Evolutionary conservation across 345 rosid species (phyloP), one percentile per base, ranked within the genome.

Genomic region (Camelina sativa): DNA sequence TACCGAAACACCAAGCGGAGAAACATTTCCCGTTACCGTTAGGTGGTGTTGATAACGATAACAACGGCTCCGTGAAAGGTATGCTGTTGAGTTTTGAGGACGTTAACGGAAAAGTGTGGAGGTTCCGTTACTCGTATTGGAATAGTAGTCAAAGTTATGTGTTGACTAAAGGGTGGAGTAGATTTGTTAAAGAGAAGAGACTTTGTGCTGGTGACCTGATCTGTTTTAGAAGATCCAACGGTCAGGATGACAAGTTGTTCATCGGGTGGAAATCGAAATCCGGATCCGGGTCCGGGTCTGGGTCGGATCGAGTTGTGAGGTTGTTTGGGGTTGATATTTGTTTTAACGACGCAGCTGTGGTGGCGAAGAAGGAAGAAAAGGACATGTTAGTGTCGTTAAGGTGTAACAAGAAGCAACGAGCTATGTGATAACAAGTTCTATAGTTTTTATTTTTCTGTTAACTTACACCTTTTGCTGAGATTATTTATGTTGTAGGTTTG

Each of bases 101-200:
- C 28, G 74, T 68, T 4, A 78, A 82, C 1, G 93, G 98, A 0
- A 91, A 86, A 74, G 88, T 90, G 23, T 94, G 98, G 97, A 76
- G 98, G 75, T 94, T 94, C 57, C 82, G 97, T 71, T 94, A 94
- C 74, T 94, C 98, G 4, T 94, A 94, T 70, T 94, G 98, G 98
- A 94, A 88, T 54, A 94, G 96, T 56, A 91, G 97, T 82, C 98
- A 88, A 43, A 94, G 97, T 71, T 94, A 91, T 44, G 98, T 91
- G 56, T 82, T 94, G 69, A 94, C 98, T 2, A 90, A 90, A 79
- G 98, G 98, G 6, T 94, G 97, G 98, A 91, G 91, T 86, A 82
- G 93, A 7, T 94, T 88, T 44, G 98, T 94, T 3, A 89, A 87
- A 81, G 98, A 91, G 80, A 94, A 87, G 84, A 83, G 68, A 55